Conservation (phyloP, 176 grass and related monocot genomes). For the Luzula sylvatica region DNA sequence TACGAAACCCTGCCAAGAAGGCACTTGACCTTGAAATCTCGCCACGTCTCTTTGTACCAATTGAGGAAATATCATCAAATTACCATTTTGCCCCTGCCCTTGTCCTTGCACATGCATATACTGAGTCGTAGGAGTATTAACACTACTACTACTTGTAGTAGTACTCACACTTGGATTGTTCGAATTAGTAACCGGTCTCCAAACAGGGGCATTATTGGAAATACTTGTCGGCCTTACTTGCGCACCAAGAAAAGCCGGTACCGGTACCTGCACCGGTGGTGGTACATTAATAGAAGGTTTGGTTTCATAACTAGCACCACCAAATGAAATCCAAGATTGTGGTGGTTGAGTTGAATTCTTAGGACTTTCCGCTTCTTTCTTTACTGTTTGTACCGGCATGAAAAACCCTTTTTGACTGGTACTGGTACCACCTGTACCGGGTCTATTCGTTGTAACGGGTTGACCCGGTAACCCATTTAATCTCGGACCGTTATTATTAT, state of each 20-base stretch:
- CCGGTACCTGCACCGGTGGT: neutral
- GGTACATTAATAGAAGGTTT: constrained; percentile 37
- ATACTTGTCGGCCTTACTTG: constrained; percentile 19
- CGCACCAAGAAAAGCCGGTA: constrained; percentile 28
- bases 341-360: constrained; percentile 18
- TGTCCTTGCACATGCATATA: constrained; percentile 54
- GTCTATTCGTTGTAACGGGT: constrained; percentile 28
- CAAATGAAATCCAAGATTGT: constrained; percentile 85
- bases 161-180: too few relatives aligned
- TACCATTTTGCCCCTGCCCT: constrained; percentile 35
- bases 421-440: constrained; percentile 33
- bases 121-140: constrained; percentile 31
- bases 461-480: constrained; percentile 28
- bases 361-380: constrained; percentile 46
- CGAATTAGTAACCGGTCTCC: constrained; percentile 57
- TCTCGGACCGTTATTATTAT: constrained; percentile 36
- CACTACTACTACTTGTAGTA: constrained; percentile 22
- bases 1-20: constrained; percentile 65
- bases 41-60: constrained; percentile 55
- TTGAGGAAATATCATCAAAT: constrained; percentile 66
- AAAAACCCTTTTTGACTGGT: constrained; percentile 42
- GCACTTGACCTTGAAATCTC: constrained; percentile 50
- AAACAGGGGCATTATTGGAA: constrained; percentile 20
- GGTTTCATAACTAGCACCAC: constrained; percentile 35
- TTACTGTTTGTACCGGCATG: constrained; percentile 41